These are phyloP conservation scores for Kodamaea laetipori DNA, from an alignment of 805 yeast species.

Conservation along the genomic window DNA sequence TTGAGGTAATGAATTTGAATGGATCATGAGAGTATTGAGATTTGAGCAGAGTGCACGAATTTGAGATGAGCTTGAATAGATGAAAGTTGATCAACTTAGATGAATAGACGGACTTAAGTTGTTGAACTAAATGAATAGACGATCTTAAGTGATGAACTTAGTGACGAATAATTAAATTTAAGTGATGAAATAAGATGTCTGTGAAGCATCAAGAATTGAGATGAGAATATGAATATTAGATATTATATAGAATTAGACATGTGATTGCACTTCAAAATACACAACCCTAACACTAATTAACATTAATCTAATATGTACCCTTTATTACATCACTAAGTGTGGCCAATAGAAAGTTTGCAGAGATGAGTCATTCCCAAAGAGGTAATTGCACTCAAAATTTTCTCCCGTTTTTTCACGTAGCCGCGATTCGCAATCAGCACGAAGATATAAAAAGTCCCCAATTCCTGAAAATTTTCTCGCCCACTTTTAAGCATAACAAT, in stretches of 20 bases:
- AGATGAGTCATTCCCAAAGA: slow-evolving; percentile 29
- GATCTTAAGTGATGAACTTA: too few species aligned
- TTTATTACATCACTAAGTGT: background rate
- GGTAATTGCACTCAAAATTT: slow-evolving; percentile 24
- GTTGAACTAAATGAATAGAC: background rate
- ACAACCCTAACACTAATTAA: too few species aligned
- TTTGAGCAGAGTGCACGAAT: too few species aligned
- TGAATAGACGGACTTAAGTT: background rate
- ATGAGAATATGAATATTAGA: too few species aligned
- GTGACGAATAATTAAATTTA: too few species aligned
- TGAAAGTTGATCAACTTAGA: too few species aligned
- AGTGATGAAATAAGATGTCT: too few species aligned
- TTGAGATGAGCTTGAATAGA: too few species aligned
- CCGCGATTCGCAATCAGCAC: slow-evolving; percentile 40
- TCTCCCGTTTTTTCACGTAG: slow-evolving; percentile 17
- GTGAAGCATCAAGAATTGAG: too few species aligned
- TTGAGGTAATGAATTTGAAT: slow-evolving; percentile 11
- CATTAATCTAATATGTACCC: too few species aligned
- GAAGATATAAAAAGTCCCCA: slow-evolving; percentile 8
- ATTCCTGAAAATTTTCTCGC: slow-evolving; percentile 9
- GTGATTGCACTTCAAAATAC: too few species aligned
- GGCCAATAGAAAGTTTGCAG: slow-evolving; percentile 2
- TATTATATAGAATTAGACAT: too few species aligned
- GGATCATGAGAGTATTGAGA: background rate
- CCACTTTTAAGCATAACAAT: slow-evolving; percentile 4